Percentiles rank a stretch among this genome's conserved stretches.
These are phyloP conservation scores for Vigna reflexopilosa DNA, from an alignment of 306 rosid species.

Conservation along the genomic window DNA sequence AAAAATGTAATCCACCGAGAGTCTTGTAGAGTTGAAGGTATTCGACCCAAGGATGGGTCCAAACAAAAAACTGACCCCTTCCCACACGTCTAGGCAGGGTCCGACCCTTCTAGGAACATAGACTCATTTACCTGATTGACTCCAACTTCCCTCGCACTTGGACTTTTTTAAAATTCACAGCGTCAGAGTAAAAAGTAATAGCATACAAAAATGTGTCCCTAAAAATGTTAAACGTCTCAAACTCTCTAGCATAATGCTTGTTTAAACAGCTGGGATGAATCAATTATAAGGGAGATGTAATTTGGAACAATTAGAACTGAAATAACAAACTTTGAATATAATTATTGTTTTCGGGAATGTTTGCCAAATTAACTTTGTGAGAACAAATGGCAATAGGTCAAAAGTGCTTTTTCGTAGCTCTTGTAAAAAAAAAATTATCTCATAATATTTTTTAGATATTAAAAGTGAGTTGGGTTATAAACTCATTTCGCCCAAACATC, in stretches of 20 bases:
- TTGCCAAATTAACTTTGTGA: constrained; percentile 1
- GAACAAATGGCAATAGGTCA: not conserved
- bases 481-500: not conserved
- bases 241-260: constrained; percentile 14
- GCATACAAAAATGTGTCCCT: not conserved
- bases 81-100: not conserved
- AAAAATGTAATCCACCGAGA: constrained; percentile 9
- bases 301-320: constrained; percentile 7
- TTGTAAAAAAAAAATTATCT: too few species aligned
- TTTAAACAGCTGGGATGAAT: constrained; percentile 26
- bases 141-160: constrained; percentile 10
- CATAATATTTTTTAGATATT: not conserved
- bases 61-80: constrained; percentile 6
- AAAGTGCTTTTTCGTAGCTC: not conserved
- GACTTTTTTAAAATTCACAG: constrained; percentile 11
- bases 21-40: constrained; percentile 7
- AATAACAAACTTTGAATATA: not conserved
- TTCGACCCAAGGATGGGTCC: constrained; percentile 14
- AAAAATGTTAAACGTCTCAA: constrained; percentile 35
- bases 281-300: constrained; percentile 6
- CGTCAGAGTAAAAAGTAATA: constrained; percentile 16
- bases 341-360: constrained; percentile 8
- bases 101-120: constrained; percentile 23
- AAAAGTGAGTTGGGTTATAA: constrained; percentile 23
- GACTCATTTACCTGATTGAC: constrained; percentile 10